A percentile compares a stretch with the other conserved stretches of the same genome.
These are phyloP conservation scores for Apiospora aurea DNA, from an alignment of 2,329 filamentous ascomycete genomes.

Conservation along the genomic window DNA sequence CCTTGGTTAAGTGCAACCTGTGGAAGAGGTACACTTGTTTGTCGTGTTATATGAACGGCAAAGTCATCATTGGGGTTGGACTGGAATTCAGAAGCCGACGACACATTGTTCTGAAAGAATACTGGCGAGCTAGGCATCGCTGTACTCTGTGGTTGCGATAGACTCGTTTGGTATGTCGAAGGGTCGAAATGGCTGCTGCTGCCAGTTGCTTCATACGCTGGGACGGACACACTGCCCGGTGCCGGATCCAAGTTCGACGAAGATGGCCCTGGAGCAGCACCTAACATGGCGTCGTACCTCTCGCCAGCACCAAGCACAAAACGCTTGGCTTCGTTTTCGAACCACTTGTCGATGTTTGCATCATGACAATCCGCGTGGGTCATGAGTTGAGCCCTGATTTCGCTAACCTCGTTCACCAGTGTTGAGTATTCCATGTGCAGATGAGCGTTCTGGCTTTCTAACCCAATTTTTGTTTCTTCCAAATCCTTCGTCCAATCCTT, in stretches of 20 bases:
- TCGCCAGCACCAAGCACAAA: slow-evolving; percentile 50
- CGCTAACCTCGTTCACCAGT: slow-evolving; percentile 52
- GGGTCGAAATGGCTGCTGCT: slow-evolving; percentile 30
- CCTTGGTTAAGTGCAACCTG: not conserved
- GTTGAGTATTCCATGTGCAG: slow-evolving; percentile 52
- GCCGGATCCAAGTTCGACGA: not conserved
- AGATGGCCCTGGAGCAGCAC: slow-evolving; percentile 26
- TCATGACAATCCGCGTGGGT: slow-evolving; percentile 60
- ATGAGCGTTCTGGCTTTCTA: slow-evolving; percentile 53
- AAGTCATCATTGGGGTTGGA: slow-evolving; percentile 1
- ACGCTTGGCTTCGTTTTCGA: slow-evolving; percentile 58
- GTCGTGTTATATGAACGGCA: not conserved
- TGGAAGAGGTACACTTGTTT: not conserved
- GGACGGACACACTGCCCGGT: slow-evolving; percentile 31
- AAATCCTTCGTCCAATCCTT: slow-evolving; percentile 60
- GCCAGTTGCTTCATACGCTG: slow-evolving; percentile 30
- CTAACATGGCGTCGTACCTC: slow-evolving; percentile 40
- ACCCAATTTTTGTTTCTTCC: slow-evolving; percentile 51
- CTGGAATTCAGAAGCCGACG: slow-evolving; percentile 15
- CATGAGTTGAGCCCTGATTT: slow-evolving; percentile 60
- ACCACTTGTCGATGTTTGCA: slow-evolving; percentile 60
- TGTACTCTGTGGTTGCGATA: slow-evolving; percentile 28
- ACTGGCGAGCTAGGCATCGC: slow-evolving; percentile 31
- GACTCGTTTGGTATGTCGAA: slow-evolving; percentile 28
- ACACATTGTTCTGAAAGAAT: slow-evolving; percentile 29